phyloP scores from a whole-genome alignment of 2,329 filamentous ascomycete species.

The Xylariaceae sp. region DNA sequence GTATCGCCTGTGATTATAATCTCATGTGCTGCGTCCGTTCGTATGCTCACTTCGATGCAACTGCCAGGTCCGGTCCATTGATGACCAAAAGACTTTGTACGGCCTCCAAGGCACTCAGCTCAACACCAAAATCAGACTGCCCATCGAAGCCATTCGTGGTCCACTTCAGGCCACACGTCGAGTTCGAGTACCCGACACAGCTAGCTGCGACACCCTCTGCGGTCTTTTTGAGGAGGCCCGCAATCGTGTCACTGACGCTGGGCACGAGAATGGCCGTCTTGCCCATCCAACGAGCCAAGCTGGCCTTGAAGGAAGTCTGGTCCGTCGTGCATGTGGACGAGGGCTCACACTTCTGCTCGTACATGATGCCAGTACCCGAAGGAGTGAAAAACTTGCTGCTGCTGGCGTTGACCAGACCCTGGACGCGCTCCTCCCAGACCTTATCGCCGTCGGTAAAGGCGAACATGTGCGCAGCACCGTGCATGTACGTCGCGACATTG shows the following conservation, averaged over 20 bases:
- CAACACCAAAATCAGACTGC: conserved; percentile 49
- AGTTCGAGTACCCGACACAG: conserved; percentile 19
- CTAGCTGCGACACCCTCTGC: conserved; percentile 35
- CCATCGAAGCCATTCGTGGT: conserved; percentile 40
- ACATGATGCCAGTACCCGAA: conserved; percentile 41
- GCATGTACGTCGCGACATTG: conserved; percentile 26
- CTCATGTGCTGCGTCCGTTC: too few relatives aligned
- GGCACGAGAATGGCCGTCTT: conserved; percentile 30
- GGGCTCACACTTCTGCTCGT: conserved; percentile 54
- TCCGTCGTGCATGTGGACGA: conserved; percentile 24
- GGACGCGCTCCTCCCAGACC: conserved; percentile 40
- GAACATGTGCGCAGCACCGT: conserved; percentile 35
- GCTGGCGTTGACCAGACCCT: conserved; percentile 40
- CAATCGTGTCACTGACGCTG: conserved; percentile 19
- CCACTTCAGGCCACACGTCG: conserved; percentile 51
- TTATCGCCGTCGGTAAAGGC: conserved; percentile 34
- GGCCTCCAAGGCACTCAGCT: conserved; percentile 50
- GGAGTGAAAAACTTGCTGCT: conserved; percentile 37
- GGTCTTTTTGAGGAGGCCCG: conserved; percentile 20
- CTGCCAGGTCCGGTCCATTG: conserved; percentile 6
- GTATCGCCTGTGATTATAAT: too few relatives aligned
- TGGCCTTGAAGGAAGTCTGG: conserved; percentile 35
- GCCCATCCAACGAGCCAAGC: conserved; percentile 45
- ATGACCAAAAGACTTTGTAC: conserved; percentile 32
- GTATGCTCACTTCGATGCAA: not conserved